phyloP scores from a whole-genome alignment of 2,329 filamentous ascomycete genomes.

The Alternaria angustiovoidea region DNA sequence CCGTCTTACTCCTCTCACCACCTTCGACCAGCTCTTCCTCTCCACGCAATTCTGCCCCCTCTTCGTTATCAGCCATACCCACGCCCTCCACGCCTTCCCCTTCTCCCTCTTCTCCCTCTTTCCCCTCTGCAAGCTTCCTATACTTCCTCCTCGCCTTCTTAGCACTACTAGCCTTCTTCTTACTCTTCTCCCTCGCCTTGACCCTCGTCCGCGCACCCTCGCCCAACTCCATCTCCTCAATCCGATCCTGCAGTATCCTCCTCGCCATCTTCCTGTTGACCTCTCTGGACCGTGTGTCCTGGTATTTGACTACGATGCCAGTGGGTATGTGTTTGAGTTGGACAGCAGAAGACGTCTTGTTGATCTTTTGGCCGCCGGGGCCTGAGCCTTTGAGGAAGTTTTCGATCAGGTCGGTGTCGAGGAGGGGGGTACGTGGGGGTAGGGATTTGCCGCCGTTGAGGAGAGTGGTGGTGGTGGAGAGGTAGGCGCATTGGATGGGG shows the following conservation, averaged over 20 bases:
- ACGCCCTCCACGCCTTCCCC: slow-evolving; percentile 49
- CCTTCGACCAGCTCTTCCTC: neutral
- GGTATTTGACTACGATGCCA: slow-evolving; percentile 91
- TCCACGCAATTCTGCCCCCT: slow-evolving; percentile 15
- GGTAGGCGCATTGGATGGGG: slow-evolving; percentile 20
- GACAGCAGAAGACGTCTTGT: slow-evolving; percentile 96
- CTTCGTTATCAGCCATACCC: slow-evolving; percentile 17
- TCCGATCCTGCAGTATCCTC: slow-evolving; percentile 74
- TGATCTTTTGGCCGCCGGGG: slow-evolving; percentile 96
- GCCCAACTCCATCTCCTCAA: slow-evolving; percentile 80
- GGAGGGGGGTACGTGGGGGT: slow-evolving; percentile 77
- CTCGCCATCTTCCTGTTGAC: slow-evolving; percentile 90
- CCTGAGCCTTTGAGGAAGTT: slow-evolving; percentile 89
- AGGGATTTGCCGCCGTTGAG: slow-evolving; percentile 31
- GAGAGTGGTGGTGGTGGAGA: slow-evolving; percentile 26
- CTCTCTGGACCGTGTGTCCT: slow-evolving; percentile 84
- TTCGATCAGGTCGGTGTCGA: slow-evolving; percentile 82
- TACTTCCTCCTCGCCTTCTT: slow-evolving; percentile 90
- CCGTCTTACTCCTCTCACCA: neutral
- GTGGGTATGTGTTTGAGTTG: slow-evolving; percentile 91
- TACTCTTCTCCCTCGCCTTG: slow-evolving; percentile 69
- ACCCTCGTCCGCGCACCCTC: slow-evolving; percentile 71
- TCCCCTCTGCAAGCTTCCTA: slow-evolving; percentile 55
- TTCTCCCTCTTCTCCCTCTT: slow-evolving; percentile 49
- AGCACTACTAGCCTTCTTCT: slow-evolving; percentile 73